Base-by-base conservation (phyloP, 495 filamentous ascomycete species). In the Annulohypoxylon bovei region DNA sequence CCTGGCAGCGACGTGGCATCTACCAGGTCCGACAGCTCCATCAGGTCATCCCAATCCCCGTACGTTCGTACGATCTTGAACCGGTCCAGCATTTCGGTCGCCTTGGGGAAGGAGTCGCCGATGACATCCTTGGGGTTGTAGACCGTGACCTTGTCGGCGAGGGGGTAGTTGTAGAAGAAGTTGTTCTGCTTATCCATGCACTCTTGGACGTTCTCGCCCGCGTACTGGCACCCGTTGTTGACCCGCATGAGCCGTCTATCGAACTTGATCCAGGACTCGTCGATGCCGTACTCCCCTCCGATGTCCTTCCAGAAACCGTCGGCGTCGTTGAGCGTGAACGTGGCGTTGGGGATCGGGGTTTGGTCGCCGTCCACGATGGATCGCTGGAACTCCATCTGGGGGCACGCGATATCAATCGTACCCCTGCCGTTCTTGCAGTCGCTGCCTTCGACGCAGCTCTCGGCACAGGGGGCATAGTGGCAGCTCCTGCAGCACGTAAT, bases 101-200 rank as follows among this genome's bases (percentile, higher is more conserved):
- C 46, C 9, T 49, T 49, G 23, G 46, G 46, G 46, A 49, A 49
- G 46, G 46, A 49, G 23, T 49, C 46, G 9, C 46, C 46, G 46
- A 49, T 49, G 6, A 49, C 12, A 1, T 49, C 22, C 6, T 49
- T 49, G 9, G 46, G 46, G 46, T 49, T 49, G 46, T 49, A 49
- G 22, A 49, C 46, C 11, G 22, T 49, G 6, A 49, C 46, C 12
- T 49, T 28, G 46, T 28, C 46, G 22, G 46, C 7, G 46, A 49
- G 22, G 11, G 46, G 46, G 23, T 49, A 49, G 46, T 49, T 49
- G 46, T 49, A 49, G 22, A 49, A 49, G 46, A 49, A 49, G 46
- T 49, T 49, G 46, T 49, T 49, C 11, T 49, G 46, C 46, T 49
- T 49, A 22, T 49, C 46, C 46, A 14, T 12, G 23, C 46, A 49